Evolutionary conservation across 768 basidiomycete species (phyloP).

Genomic region (Leccinum subtestaceum): DNA sequence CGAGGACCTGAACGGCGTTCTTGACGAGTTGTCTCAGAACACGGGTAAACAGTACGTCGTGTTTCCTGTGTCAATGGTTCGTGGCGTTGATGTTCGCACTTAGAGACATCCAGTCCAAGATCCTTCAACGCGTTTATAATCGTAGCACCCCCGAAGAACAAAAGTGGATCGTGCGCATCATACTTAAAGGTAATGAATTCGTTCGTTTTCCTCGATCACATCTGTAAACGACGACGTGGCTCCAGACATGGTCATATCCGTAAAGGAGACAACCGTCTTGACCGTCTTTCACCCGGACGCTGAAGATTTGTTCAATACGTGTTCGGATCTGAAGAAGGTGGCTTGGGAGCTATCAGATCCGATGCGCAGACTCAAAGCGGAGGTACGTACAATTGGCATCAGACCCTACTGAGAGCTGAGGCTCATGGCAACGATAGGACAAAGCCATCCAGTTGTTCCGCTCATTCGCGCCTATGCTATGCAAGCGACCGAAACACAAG

Average conservation of each 20-base stretch:
- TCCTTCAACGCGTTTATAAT: conserved; percentile 76
- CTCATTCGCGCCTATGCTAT: conserved; percentile 93
- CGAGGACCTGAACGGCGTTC: conserved; percentile 76
- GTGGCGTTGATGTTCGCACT: conserved; percentile 8
- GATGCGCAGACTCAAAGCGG: conserved; percentile 56
- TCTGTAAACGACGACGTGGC: background rate
- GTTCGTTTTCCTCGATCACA: background rate
- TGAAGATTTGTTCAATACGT: conserved; percentile 91
- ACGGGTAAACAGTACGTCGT: conserved; percentile 69
- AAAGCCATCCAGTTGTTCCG: conserved; percentile 80
- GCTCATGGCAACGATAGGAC: conserved; percentile 50
- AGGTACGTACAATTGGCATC: conserved; percentile 39
- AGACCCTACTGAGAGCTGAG: too few species aligned
- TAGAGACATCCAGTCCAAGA: conserved; percentile 73
- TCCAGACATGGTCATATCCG: conserved; percentile 85
- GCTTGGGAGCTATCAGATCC: conserved; percentile 87
- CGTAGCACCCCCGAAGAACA: conserved; percentile 84
- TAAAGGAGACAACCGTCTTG: conserved; percentile 93
- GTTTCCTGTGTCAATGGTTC: background rate
- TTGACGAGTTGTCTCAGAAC: conserved; percentile 73
- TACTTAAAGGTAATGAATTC: conserved; percentile 72
- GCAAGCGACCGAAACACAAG: conserved; percentile 79
- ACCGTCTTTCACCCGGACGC: conserved; percentile 93
- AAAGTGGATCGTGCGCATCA: conserved; percentile 93
- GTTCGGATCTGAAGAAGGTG: conserved; percentile 93